These are phyloP conservation scores for Kwoniella heveanensis DNA, from an alignment of 768 basidiomycete genomes.

Conservation along the genomic window DNA sequence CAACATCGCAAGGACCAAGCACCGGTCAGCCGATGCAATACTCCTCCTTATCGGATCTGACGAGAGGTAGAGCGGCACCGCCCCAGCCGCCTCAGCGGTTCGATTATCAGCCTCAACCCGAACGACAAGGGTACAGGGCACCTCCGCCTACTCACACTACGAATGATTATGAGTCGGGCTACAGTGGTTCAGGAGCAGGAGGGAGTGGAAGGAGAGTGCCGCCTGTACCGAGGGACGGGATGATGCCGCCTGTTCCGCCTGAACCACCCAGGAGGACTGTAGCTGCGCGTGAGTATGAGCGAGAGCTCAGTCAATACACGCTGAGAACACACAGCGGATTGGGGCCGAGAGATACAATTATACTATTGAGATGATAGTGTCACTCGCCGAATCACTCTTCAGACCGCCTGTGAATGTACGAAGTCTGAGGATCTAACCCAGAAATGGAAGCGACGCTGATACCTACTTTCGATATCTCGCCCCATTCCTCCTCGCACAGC, in stretches of 20 bases:
- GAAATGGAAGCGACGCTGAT: too few relatives aligned
- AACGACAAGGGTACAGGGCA: slow-evolving; percentile 21
- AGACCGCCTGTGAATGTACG: too few relatives aligned
- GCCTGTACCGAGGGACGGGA: slow-evolving; percentile 16
- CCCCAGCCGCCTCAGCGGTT: slow-evolving; percentile 9
- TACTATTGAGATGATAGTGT: too few relatives aligned
- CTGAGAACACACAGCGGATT: too few relatives aligned
- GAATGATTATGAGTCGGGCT: background rate
- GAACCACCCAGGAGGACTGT: slow-evolving; percentile 24
- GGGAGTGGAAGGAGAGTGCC: slow-evolving; percentile 23
- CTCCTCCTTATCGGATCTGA: slow-evolving; percentile 22
- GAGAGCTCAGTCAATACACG: too few relatives aligned
- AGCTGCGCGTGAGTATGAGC: slow-evolving; percentile 17
- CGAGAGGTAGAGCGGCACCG: slow-evolving; percentile 2
- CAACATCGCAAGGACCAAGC: background rate
- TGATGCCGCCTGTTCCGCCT: slow-evolving; percentile 19
- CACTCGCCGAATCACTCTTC: too few relatives aligned
- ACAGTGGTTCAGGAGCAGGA: background rate
- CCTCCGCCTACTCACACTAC: slow-evolving; percentile 1
- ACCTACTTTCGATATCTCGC: too few relatives aligned
- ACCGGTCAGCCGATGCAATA: slow-evolving; percentile 15
- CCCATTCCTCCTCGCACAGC: background rate
- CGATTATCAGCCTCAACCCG: slow-evolving; percentile 23
- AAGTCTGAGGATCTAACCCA: too few relatives aligned
- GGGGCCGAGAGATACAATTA: too few relatives aligned